Conservation (phyloP, 2,329 filamentous ascomycete species). For the Claviceps fusiformis region DNA sequence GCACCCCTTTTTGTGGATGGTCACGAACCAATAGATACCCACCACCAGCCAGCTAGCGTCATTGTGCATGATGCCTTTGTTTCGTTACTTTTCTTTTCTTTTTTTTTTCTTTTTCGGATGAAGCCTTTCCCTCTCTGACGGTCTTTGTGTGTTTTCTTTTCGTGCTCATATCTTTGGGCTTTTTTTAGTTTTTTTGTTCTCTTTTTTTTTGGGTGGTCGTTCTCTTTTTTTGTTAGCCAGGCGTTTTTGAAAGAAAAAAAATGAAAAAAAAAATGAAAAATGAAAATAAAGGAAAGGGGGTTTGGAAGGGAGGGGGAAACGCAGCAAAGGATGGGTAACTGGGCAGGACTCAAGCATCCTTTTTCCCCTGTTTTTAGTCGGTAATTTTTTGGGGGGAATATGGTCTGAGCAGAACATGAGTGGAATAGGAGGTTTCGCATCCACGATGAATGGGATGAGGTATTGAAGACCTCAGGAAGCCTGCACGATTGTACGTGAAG, state of each 20-base stretch:
- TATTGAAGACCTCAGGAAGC: too few relatives aligned
- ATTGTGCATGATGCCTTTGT: not conserved
- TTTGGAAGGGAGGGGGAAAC: not conserved
- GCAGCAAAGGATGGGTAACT: constrained; percentile 4
- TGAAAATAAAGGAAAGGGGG: too few relatives aligned
- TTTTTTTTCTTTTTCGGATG: not conserved
- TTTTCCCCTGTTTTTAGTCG: not conserved
- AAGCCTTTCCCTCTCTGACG: not conserved
- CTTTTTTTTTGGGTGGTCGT: not conserved
- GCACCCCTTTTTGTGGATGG: not conserved
- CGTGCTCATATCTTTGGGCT: not conserved
- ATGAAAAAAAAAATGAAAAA: too few relatives aligned
- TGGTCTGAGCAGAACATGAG: not conserved
- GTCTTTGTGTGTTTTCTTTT: not conserved
- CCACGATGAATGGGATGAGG: not conserved
- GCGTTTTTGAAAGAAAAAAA: not conserved
- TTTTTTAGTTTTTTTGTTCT: not conserved
- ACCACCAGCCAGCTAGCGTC: not conserved
- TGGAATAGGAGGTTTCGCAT: not conserved
- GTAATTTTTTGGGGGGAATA: not conserved
- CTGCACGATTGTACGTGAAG: not conserved
- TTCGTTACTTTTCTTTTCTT: not conserved
- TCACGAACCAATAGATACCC: not conserved
- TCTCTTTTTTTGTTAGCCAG: constrained; percentile 1
- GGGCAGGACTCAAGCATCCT: constrained; percentile 1